These are phyloP conservation scores for Coniella vitis DNA, from an alignment of 2,329 filamentous ascomycete species.

Conservation along the genomic window DNA sequence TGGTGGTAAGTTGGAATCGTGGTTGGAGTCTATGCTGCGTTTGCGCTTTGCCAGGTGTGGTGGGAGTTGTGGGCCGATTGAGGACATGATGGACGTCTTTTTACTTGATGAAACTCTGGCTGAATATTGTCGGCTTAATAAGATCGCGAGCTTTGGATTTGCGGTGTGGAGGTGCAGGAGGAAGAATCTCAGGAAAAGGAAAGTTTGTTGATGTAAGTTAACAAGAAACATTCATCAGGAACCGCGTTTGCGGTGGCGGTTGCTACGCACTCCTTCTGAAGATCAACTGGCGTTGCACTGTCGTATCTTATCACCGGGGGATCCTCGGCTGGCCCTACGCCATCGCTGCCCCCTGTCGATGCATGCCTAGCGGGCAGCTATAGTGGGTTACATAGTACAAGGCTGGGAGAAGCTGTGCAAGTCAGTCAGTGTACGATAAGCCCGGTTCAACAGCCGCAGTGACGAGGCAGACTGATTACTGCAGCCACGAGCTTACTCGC, in stretches of 20 bases:
- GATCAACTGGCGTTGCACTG: background rate
- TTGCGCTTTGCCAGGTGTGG: constrained; percentile 60
- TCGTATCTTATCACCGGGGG: background rate
- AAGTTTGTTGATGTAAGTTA: too few species aligned
- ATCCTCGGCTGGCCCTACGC: background rate
- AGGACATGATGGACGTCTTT: constrained; percentile 48
- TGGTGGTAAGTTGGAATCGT: constrained; percentile 32
- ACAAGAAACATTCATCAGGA: too few species aligned
- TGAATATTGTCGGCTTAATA: too few species aligned
- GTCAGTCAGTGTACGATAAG: too few species aligned
- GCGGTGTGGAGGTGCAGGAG: too few species aligned
- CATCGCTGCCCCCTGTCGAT: constrained; percentile 8
- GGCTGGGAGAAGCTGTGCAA: background rate
- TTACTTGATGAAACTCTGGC: background rate
- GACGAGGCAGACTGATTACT: background rate
- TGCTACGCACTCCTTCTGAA: background rate
- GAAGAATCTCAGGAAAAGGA: too few species aligned
- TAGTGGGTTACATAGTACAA: constrained; percentile 11
- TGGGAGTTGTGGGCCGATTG: constrained; percentile 64
- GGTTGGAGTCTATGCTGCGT: constrained; percentile 38
- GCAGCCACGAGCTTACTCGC: background rate
- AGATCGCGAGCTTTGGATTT: too few species aligned
- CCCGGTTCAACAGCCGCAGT: background rate
- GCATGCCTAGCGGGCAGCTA: constrained; percentile 3
- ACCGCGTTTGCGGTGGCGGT: too few species aligned